Base-by-base conservation (phyloP, 2,329 filamentous ascomycete species). In the Aspergillus jensenii region DNA sequence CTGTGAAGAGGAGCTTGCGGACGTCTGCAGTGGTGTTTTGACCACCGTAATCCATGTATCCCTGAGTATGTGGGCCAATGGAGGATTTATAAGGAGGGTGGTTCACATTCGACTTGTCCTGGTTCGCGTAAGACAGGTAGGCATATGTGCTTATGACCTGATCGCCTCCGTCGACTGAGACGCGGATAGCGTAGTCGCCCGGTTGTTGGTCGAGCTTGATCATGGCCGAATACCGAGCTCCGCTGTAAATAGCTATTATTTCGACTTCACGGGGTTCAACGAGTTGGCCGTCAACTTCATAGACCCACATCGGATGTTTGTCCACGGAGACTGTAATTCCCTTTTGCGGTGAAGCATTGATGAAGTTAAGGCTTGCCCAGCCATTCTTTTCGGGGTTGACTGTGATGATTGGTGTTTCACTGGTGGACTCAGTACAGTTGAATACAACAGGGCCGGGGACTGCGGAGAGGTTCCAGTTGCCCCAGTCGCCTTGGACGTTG, bases 321-420 rank as follows among this genome's bases (percentile, higher is more conserved):
- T 80, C 78, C 31, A 81, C 76, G 3, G 76, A 74, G 25, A 75
- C 78, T 69, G 60, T 84, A 64, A 48, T 85, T 65, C 76, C 79
- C 48, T 80, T 70, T 25, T 83, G 77, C 51, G 79, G 76, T 50
- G 81, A 76, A 2, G 80, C 74, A n/a, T 77, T 80, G 56, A 87
- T 78, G n/a, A 86, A 65, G 60, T 85, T 80, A 14, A 87, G 70
- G 7, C 82, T 81, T 0, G 80, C 65, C 83, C 83, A 87, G 35
- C 72, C 69, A 33, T 54, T 54, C n/a, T 71, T 65, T 3, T 67
- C 58, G 3, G 66, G 55, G 25, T 72, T 66, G 4, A 79, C 76
- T 1, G 72, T 63, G 59, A 86, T 76, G 9, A 80, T 71, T 33
- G 82, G 79, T 0, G 68, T 67, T 0, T 71, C 64, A 1, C 78